Conservation (phyloP, 257 asterid species). For the Cynanchum wilfordii region DNA sequence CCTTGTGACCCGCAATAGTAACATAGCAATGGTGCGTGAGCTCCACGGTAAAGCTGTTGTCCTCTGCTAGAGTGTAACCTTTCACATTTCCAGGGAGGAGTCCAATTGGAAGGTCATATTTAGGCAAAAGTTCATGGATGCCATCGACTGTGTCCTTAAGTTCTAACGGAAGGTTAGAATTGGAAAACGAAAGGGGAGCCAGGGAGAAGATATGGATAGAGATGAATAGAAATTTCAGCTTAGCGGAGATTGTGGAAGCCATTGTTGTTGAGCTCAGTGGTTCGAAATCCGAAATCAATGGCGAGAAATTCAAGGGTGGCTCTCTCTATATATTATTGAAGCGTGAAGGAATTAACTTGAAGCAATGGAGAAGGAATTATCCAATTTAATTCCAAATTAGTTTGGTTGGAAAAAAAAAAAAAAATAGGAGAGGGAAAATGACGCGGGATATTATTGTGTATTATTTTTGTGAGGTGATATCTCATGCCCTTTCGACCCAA, state of each 20-base stretch:
- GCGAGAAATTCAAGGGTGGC: neutral
- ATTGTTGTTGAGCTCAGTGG: slow-evolving; percentile 7
- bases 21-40: slow-evolving; percentile 53
- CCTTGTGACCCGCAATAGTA: slow-evolving; percentile 46
- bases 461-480: too few species aligned
- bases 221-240: slow-evolving; percentile 20
- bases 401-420: too few species aligned
- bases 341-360: too few species aligned
- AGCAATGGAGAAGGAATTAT: too few species aligned
- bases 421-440: too few species aligned
- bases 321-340: neutral
- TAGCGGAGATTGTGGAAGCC: slow-evolving; percentile 19
- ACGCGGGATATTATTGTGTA: too few species aligned
- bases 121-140: slow-evolving; percentile 31
- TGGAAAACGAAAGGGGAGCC: slow-evolving; percentile 28
- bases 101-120: slow-evolving; percentile 28
- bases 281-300: too few species aligned
- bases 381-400: too few species aligned
- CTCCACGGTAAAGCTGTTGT: slow-evolving; percentile 23
- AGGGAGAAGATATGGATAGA: slow-evolving; percentile 26
- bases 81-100: slow-evolving; percentile 26
- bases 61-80: slow-evolving; percentile 16
- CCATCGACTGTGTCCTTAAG: slow-evolving; percentile 20
- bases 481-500: too few species aligned
- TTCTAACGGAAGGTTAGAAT: slow-evolving; percentile 28